A percentile compares a stretch with the other conserved stretches of the same genome.
Evolutionary conservation across 306 rosid species (phyloP).

Genomic region (Myrica gale): DNA sequence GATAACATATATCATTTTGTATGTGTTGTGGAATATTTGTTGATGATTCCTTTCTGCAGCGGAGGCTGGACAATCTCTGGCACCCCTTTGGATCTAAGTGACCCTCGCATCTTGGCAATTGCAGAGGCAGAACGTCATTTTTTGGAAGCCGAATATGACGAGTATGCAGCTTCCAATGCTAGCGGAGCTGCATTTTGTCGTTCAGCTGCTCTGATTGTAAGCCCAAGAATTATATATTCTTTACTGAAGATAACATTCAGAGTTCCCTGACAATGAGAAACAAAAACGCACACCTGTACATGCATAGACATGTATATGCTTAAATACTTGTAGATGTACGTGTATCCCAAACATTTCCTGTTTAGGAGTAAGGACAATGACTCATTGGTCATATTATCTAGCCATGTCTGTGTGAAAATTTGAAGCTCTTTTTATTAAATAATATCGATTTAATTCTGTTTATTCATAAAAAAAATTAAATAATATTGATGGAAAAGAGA

Average conservation of each 20-base stretch:
- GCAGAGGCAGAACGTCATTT: constrained; percentile 95
- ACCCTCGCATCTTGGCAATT: constrained; percentile 91
- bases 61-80: constrained; percentile 99
- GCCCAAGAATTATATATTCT: constrained; percentile 19
- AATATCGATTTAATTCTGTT: too few relatives aligned
- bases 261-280: background rate
- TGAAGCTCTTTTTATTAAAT: background rate
- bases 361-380: background rate
- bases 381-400: background rate
- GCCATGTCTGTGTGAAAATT: background rate
- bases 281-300: background rate
- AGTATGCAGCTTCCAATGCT: constrained; percentile 78
- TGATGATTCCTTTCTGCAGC: constrained; percentile 37
- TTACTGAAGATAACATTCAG: background rate
- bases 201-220: constrained; percentile 90
- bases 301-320: background rate
- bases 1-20: constrained; percentile 4
- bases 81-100: constrained; percentile 88
- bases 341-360: background rate
- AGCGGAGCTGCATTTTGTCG: constrained; percentile 96
- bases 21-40: constrained; percentile 15
- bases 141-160: constrained; percentile 93
- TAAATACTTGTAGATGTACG: too few relatives aligned
- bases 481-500: background rate
- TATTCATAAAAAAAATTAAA: too few relatives aligned